Conservation (phyloP, 495 filamentous ascomycete species). For the Trichoderma virens region DNA sequence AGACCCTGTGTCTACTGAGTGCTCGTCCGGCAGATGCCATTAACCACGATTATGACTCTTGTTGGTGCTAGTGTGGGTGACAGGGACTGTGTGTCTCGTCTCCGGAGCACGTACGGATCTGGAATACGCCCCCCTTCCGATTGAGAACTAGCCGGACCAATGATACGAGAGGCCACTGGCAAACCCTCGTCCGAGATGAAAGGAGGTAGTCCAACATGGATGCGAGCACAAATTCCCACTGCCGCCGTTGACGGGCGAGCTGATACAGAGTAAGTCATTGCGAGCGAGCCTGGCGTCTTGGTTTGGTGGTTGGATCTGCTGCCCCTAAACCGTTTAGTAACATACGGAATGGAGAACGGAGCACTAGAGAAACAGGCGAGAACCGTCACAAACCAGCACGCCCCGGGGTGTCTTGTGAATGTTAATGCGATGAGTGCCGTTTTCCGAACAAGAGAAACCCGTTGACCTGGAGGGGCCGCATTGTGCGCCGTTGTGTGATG, state of each 20-base stretch:
- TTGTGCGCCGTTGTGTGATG: background rate
- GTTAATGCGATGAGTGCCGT: background rate
- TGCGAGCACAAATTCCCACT: background rate
- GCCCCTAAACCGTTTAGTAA: background rate
- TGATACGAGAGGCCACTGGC: background rate
- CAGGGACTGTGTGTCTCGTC: background rate
- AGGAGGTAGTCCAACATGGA: background rate
- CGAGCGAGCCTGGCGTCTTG: background rate
- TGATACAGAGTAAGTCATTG: background rate
- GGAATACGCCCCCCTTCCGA: background rate
- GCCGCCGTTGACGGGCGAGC: background rate
- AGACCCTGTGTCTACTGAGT: too few relatives aligned
- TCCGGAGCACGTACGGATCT: background rate
- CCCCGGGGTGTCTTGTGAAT: background rate
- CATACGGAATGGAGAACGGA: background rate
- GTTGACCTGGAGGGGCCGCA: background rate
- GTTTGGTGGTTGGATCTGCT: background rate
- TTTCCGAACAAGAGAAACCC: background rate
- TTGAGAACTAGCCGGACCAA: background rate
- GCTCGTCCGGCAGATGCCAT: too few relatives aligned
- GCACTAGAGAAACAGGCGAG: background rate
- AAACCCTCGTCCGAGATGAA: background rate
- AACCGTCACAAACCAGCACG: background rate
- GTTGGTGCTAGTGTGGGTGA: background rate
- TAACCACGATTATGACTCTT: too few relatives aligned